Base-by-base conservation (phyloP, 257 asterid species). In the Nyctanthes arbortristis region DNA sequence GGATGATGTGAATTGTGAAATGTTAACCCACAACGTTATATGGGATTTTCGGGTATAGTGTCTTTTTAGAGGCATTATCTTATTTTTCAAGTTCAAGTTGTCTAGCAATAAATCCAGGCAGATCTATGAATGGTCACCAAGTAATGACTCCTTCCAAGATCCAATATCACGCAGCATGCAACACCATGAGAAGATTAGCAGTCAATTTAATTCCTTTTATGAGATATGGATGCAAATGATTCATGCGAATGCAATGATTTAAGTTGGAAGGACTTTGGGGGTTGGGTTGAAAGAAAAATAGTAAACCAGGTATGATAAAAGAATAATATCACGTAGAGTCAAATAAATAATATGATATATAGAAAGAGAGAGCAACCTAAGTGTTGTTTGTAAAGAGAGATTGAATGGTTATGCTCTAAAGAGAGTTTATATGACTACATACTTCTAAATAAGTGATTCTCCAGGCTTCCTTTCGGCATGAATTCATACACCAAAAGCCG, bases 401-500 rank as follows among this genome's bases (percentile, higher is more conserved):
- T 40, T 14, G 5, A 40, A 40, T 14, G n/a, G 22, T 40, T 2
- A 16, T 40, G 22, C 52, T 13, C 22, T 8, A 40, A 40, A 40
- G 22, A 47, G 12, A 47, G 31, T 24, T 55, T 37, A 70, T 28
- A 8, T 67, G 58, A 14, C 69, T 20, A 24, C 88, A 8, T 86
- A 86, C 96, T 83, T 80, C 92, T 77, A 70, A 89, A 85, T 12
- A 89, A 67, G 76, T 89, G 96, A 70, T 87, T 84, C 75, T 87
- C 96, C 75, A 89, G 73, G 84, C 96, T 89, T 63, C 96, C 96
- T 80, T 78, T 87, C 7, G 85, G 81, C 93, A 89, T 83, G 82
- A 87, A 89, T 66, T 89, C 96, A 8, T 87, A 87, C 8, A 89
- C 96, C 63, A 89, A 71, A 14, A 85, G 88, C 66, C 82, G 79